A percentile compares a stretch with the other conserved stretches of the same genome.
Conservation (phyloP, 1,284 basidiomycete species). For the Puccinia polysora region DNA sequence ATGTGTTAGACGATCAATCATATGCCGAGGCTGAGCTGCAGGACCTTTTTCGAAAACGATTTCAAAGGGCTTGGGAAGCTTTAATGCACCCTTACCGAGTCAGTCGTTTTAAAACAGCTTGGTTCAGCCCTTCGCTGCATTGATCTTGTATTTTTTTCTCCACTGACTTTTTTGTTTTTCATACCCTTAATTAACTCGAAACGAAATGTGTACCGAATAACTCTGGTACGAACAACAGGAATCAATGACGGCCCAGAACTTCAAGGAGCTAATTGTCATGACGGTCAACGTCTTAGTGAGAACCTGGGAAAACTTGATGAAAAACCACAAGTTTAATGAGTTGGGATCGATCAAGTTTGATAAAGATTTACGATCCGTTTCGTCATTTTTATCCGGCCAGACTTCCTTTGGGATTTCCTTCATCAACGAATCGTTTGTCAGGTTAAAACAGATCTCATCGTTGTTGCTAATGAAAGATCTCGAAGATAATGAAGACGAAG, state of each 20-base stretch:
- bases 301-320: conserved; percentile 86
- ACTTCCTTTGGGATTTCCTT: conserved; percentile 73
- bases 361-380: conserved; percentile 78
- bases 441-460: conserved; percentile 88
- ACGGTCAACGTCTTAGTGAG: conserved; percentile 78
- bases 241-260: conserved; percentile 79
- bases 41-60: conserved; percentile 79
- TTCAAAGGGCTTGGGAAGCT: conserved; percentile 74
- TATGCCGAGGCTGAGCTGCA: conserved; percentile 78
- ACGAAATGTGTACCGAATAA: no score
- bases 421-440: conserved; percentile 75
- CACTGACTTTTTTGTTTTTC: conserved; percentile 16
- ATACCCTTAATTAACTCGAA: no score
- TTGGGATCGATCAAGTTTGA: conserved; percentile 96
- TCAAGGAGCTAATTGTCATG: conserved; percentile 74
- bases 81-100: conserved; percentile 80
- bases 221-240: conserved; percentile 58
- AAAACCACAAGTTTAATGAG: conserved; percentile 77
- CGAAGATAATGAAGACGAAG: conserved; percentile 60
- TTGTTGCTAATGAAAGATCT: conserved; percentile 57
- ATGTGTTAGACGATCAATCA: conserved; percentile 79
- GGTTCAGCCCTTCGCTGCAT: neutral
- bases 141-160: conserved; percentile 44
- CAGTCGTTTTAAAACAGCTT: neutral
- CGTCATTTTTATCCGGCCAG: conserved; percentile 75